Percentiles rank a stretch among this genome's conserved stretches.
Evolutionary conservation across 306 rosid genomes (phyloP).

Genomic region (Vigna radiata): DNA sequence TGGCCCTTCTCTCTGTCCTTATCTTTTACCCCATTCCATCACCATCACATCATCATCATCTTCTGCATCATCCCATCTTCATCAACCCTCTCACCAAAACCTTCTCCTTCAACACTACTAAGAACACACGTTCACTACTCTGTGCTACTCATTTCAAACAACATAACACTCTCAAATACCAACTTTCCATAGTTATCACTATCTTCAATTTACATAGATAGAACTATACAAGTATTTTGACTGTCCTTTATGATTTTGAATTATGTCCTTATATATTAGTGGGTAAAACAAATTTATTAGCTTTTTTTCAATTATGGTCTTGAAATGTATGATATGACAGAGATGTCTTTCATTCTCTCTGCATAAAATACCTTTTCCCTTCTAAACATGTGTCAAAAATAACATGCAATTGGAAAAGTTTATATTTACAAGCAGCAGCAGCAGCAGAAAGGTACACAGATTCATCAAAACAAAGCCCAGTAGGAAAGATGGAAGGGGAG

Average conservation of each 20-base stretch:
- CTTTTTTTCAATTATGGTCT: background rate
- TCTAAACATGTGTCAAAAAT: background rate
- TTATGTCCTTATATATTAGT: too few species aligned
- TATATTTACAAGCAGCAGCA: conserved; percentile 49
- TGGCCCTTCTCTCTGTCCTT: conserved; percentile 28
- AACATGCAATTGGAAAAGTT: conserved; percentile 25
- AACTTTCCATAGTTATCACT: background rate
- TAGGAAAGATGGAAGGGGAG: background rate
- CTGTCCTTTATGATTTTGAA: too few species aligned
- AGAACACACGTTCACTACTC: background rate
- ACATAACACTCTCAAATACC: background rate
- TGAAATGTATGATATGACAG: background rate
- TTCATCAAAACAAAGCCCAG: conserved; percentile 26
- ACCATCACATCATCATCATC: conserved; percentile 22
- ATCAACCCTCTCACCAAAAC: background rate
- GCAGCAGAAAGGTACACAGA: conserved; percentile 1
- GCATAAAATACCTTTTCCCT: background rate
- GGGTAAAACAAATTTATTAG: too few species aligned
- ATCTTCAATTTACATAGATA: too few species aligned
- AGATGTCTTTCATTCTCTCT: background rate
- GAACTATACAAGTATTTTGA: too few species aligned
- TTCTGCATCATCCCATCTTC: background rate
- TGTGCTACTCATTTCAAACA: background rate
- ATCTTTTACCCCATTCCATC: conserved; percentile 23
- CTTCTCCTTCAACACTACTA: background rate